Evolutionary conservation across 495 filamentous ascomycete species (phyloP).

Genomic region (Annulohypoxylon maeteangense): DNA sequence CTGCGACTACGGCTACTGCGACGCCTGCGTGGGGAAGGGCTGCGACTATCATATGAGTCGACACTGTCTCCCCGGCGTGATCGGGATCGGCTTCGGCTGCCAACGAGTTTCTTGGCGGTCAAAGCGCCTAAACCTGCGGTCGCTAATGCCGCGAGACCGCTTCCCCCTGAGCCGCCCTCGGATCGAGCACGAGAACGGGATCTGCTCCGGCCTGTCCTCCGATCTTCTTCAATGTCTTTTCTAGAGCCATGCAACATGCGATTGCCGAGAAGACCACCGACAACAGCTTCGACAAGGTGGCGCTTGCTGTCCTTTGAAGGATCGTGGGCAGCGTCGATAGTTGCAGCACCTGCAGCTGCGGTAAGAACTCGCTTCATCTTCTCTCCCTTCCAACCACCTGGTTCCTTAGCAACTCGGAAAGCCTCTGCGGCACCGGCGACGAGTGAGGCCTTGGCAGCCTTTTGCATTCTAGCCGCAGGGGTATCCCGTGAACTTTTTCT

Average conservation of each 20-base stretch:
- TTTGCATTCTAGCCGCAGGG: constrained; percentile 68
- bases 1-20: constrained; percentile 56
- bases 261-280: constrained; percentile 87
- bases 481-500: constrained; percentile 55
- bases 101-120: constrained; percentile 81
- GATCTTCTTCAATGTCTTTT: constrained; percentile 67
- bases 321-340: constrained; percentile 80
- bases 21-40: constrained; percentile 48
- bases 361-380: constrained; percentile 90
- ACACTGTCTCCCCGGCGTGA: constrained; percentile 55
- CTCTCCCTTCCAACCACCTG: constrained; percentile 82
- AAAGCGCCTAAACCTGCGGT: constrained; percentile 80
- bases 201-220: constrained; percentile 61
- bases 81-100: constrained; percentile 69
- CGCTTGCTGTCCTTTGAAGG: constrained; percentile 78
- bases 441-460: constrained; percentile 86
- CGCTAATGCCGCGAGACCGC: constrained; percentile 71
- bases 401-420: constrained; percentile 85
- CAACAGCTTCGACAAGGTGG: constrained; percentile 74
- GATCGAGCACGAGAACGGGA: constrained; percentile 65
- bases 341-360: constrained; percentile 84
- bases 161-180: constrained; percentile 53
- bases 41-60: constrained; percentile 64
- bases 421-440: constrained; percentile 89
- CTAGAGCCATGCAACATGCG: constrained; percentile 79